These are phyloP conservation scores for Rubroboletus satanas DNA, from an alignment of 768 basidiomycete species.

Conservation along the genomic window DNA sequence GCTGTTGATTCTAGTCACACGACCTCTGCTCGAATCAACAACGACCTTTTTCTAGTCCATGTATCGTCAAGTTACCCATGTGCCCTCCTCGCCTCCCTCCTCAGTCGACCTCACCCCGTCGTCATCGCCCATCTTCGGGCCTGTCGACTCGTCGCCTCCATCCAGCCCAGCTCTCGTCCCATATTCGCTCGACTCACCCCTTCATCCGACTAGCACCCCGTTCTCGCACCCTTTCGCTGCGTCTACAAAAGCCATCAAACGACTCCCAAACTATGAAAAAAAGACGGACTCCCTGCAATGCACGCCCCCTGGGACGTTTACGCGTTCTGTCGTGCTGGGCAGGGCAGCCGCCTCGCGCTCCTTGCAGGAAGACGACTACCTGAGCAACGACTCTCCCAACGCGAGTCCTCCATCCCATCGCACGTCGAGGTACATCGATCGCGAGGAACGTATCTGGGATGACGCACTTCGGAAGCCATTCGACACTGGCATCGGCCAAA, in stretches of 20 bases:
- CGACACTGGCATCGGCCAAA: conserved; percentile 45
- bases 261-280: conserved; percentile 45
- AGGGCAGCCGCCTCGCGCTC: conserved; percentile 16
- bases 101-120: conserved; percentile 42
- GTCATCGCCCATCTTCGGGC: conserved; percentile 43
- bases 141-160: conserved; percentile 37
- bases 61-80: neutral
- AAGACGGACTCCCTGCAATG: conserved; percentile 20
- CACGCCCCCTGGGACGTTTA: conserved; percentile 22
- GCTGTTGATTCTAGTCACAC: conserved; percentile 1
- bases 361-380: conserved; percentile 25
- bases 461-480: conserved; percentile 41
- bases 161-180: conserved; percentile 31
- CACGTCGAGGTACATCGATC: conserved; percentile 22
- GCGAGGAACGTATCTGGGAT: conserved; percentile 45
- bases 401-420: conserved; percentile 8
- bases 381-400: conserved; percentile 9
- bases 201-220: conserved; percentile 5
- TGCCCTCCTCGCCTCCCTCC: conserved; percentile 9
- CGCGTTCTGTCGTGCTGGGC: conserved; percentile 13
- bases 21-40: neutral
- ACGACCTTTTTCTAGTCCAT: conserved; percentile 1
- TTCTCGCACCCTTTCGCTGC: conserved; percentile 54
- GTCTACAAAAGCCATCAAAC: conserved; percentile 46
- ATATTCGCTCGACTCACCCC: conserved; percentile 32